A percentile compares a stretch with the other conserved stretches of the same genome.
Conservation (phyloP, 1,139 yeast genomes). For the Taphrina betulina region DNA sequence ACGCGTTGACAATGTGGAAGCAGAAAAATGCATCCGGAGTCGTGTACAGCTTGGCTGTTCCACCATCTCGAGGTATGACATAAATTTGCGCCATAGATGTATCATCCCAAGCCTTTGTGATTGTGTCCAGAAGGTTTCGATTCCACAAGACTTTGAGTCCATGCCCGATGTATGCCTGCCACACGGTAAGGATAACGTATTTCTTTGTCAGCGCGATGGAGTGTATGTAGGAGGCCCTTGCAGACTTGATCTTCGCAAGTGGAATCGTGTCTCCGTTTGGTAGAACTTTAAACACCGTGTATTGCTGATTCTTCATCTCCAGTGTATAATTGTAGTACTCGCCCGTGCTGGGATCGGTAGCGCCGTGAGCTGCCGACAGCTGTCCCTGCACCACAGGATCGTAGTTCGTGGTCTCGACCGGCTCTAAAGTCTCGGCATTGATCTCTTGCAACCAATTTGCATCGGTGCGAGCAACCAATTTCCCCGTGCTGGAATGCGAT, state of each 20-base stretch:
- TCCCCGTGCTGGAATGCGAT: too few species aligned
- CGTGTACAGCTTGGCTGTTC: neutral
- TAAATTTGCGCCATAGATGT: neutral
- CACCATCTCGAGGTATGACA: neutral
- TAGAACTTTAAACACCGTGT: neutral
- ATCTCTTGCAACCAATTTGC: neutral
- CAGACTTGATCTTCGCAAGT: neutral
- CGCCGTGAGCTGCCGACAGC: neutral
- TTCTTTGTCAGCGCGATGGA: neutral
- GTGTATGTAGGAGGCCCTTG: neutral
- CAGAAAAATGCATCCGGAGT: neutral
- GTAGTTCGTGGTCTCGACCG: neutral
- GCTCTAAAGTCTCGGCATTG: neutral
- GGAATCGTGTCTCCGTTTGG: neutral
- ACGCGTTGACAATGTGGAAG: neutral
- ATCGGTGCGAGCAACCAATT: too few species aligned
- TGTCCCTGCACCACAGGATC: neutral
- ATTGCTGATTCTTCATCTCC: neutral
- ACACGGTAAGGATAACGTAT: neutral
- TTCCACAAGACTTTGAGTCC: neutral
- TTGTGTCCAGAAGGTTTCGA: neutral
- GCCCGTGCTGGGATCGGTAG: neutral
- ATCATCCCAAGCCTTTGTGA: neutral
- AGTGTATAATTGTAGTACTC: neutral
- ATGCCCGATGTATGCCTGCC: neutral